These are phyloP conservation scores for Tephrocybe sp. DNA, from an alignment of 768 basidiomycete species.

Conservation along the genomic window DNA sequence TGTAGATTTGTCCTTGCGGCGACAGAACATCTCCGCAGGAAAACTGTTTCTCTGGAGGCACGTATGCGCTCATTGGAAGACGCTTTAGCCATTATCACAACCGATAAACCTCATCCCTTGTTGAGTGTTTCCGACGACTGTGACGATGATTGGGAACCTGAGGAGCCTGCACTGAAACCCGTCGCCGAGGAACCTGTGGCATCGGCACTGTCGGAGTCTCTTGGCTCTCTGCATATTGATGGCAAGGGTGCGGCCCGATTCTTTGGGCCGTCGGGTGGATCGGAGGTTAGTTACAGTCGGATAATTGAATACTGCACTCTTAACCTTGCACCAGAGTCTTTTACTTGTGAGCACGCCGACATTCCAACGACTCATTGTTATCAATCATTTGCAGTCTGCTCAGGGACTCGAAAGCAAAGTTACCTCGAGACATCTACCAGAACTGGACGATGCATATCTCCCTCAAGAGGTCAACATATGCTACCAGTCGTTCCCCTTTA, in stretches of 20 bases:
- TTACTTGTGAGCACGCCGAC: constrained; percentile 33
- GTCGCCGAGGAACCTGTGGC: constrained; percentile 26
- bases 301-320: constrained; percentile 4
- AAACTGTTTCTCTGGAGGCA: constrained; percentile 44
- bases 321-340: constrained; percentile 33
- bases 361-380: not conserved
- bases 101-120: constrained; percentile 42
- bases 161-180: constrained; percentile 25
- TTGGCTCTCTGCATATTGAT: constrained; percentile 48
- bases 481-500: constrained; percentile 45
- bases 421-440: constrained; percentile 24
- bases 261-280: constrained; percentile 47
- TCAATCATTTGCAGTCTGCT: constrained; percentile 18
- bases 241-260: constrained; percentile 39
- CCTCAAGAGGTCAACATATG: constrained; percentile 43
- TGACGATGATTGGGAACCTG: constrained; percentile 30
- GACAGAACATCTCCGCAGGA: constrained; percentile 51
- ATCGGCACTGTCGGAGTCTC: constrained; percentile 30
- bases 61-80: constrained; percentile 56
- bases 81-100: constrained; percentile 48
- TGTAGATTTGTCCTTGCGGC: constrained; percentile 51
- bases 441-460: constrained; percentile 45
- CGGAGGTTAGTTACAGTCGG: constrained; percentile 39
- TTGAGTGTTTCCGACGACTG: constrained; percentile 25
- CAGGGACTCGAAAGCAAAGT: constrained; percentile 22